Evolutionary conservation across 2,329 filamentous ascomycete genomes (phyloP).

Genomic region (Aschersonia sp.): DNA sequence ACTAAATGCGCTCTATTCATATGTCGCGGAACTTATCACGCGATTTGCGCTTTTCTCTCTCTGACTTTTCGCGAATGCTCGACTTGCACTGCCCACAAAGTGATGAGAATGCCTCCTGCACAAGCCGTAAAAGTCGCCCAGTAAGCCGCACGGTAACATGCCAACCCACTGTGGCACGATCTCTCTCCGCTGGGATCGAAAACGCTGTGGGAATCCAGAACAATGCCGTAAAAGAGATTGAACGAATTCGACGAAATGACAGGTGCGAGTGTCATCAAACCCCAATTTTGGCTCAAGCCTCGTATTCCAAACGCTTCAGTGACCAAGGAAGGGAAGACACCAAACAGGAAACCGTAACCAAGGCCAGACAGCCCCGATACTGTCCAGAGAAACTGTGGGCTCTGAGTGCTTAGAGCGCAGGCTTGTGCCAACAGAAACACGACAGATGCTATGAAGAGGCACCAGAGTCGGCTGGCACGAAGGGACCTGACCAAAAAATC

Average conservation of each 20-base stretch:
- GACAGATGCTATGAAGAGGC: constrained; percentile 59
- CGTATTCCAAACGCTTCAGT: constrained; percentile 85
- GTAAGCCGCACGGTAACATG: constrained; percentile 74
- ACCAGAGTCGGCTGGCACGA: constrained; percentile 78
- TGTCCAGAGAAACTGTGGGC: constrained; percentile 61
- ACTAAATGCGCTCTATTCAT: too few relatives aligned
- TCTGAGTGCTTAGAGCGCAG: constrained; percentile 56
- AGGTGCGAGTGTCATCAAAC: constrained; percentile 80
- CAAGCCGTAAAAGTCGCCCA: constrained; percentile 62
- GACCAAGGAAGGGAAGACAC: constrained; percentile 78
- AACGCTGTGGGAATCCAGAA: constrained; percentile 70
- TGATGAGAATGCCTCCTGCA: constrained; percentile 50
- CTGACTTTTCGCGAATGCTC: constrained; percentile 28
- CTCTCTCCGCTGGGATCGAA: constrained; percentile 54
- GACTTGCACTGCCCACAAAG: constrained; percentile 53
- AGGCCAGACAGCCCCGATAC: constrained; percentile 77
- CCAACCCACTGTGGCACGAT: constrained; percentile 60
- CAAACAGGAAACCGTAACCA: constrained; percentile 86
- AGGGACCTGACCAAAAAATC: constrained; percentile 77
- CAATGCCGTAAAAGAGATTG: constrained; percentile 75
- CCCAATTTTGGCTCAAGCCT: constrained; percentile 90
- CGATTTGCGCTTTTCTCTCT: constrained; percentile 20
- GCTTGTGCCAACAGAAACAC: constrained; percentile 73
- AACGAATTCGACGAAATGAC: constrained; percentile 82
- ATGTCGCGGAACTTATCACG: neutral